Evolutionary conservation across 371 early-diverging fungal species (phyloP).

Genomic region (Syncephalastrum sp.): DNA sequence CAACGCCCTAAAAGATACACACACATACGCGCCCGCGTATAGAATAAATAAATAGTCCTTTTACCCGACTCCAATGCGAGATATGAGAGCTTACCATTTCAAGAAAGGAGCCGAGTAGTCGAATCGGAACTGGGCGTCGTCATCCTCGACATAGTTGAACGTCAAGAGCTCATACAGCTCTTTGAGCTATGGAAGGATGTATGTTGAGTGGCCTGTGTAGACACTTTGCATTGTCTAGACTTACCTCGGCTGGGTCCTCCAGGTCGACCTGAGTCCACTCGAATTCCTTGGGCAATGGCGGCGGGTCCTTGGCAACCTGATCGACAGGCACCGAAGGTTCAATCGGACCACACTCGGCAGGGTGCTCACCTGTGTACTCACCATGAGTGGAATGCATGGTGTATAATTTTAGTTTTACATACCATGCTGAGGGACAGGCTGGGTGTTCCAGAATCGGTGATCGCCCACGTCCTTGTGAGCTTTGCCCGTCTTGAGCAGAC

Average conservation of each 20-base stretch:
- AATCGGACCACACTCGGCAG: constrained; percentile 78
- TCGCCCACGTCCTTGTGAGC: constrained; percentile 49
- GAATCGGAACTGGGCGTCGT: constrained; percentile 93
- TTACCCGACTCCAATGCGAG: background rate
- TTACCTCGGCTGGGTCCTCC: constrained; percentile 71
- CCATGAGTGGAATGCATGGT: background rate
- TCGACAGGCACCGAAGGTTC: constrained; percentile 76
- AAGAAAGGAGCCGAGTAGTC: constrained; percentile 91
- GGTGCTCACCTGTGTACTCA: constrained; percentile 54
- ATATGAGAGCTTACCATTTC: constrained; percentile 64
- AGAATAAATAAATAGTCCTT: background rate
- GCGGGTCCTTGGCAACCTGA: constrained; percentile 82
- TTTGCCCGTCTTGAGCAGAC: constrained; percentile 19
- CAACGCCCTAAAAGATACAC: constrained; percentile 67
- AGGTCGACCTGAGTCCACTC: constrained; percentile 88
- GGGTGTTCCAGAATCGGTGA: constrained; percentile 96
- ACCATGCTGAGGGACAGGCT: constrained; percentile 87
- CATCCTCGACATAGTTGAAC: constrained; percentile 95
- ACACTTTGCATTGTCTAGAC: background rate
- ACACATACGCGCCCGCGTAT: background rate
- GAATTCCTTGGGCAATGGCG: constrained; percentile 83
- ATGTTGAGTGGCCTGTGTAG: no score
- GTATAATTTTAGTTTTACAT: constrained; percentile 8
- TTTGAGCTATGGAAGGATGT: constrained; percentile 49
- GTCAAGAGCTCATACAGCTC: constrained; percentile 87